Base-by-base conservation (phyloP, 208 protist species). In the Leishmania aethiopica region DNA sequence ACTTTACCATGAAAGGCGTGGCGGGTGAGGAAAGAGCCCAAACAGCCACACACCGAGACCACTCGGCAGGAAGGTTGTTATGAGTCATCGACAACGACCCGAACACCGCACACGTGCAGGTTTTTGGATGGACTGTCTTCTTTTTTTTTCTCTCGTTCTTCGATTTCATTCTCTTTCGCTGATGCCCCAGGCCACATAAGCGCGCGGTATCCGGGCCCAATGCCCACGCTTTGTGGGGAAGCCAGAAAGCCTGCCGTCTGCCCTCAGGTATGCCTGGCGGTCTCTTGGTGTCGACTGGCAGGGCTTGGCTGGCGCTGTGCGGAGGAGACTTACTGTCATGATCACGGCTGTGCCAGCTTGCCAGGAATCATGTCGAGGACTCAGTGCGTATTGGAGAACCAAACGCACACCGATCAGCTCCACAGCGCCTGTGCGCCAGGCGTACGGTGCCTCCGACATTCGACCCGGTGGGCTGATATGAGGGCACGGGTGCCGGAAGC, bases 91-190 rank as follows among this genome's bases (percentile, higher is more conserved):
- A 55, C 40, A 51, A 5, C 70, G 47, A 35, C 15, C 42, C 17
- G 47, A 74, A n/a, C 1, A 55, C 7, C 28, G 70, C 13, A 32
- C 40, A 45, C 10, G 28, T 55, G 42, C 45, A 2, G 19, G 22
- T 74, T 4, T 4, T 7, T 8, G 22, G 22, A 5, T 19, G 17
- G 1, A 45, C n/a, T 22, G 70, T 0, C 45, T 22, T 74, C 11
- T 22, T 49, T 86, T 77, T 69, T 57, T 78, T 67, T 75, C 66
- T 82, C 32, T 80, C 79, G 66, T 17, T 66, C 17, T 74, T 49
- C 60, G 40, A 17, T 47, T 37, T n/a, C 37, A 2, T 47, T 49
- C 67, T 73, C 49, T 53, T 60, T 42, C 42, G 32, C 19, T 32
- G 57, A 71, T 32, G n/a, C 2, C 57, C 10, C 45, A 0, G 72